A percentile compares a stretch with the other conserved stretches of the same genome.
Conservation (phyloP, 1,284 basidiomycete species). For the Irpex sp. region DNA sequence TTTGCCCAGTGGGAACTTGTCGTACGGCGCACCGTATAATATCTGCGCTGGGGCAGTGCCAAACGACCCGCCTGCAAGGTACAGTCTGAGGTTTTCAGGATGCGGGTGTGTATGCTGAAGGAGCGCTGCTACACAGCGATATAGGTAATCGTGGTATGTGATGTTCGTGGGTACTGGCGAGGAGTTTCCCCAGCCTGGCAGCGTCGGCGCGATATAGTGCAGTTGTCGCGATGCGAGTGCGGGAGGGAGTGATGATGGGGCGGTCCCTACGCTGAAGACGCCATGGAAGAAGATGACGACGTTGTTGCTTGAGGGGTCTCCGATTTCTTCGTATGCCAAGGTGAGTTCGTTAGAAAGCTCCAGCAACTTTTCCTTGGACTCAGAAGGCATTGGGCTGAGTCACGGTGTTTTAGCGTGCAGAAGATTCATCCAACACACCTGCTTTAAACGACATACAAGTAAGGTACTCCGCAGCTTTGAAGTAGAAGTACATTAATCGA, state of each 20-base stretch:
- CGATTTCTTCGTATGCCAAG: conserved; percentile 47
- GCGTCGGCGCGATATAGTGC: conserved; percentile 46
- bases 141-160: conserved; percentile 41
- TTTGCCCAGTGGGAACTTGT: conserved; percentile 45
- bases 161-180: conserved; percentile 34
- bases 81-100: conserved; percentile 38
- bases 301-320: conserved; percentile 42
- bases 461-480: no score
- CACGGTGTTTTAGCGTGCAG: neutral
- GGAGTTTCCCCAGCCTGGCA: conserved; percentile 54
- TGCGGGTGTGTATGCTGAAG: conserved; percentile 48
- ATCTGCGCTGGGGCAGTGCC: conserved; percentile 56
- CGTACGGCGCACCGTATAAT: conserved; percentile 47
- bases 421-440: neutral
- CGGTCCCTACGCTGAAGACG: conserved; percentile 43
- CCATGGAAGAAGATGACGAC: conserved; percentile 53
- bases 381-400: neutral
- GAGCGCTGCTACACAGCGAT: conserved; percentile 42
- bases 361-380: conserved; percentile 34
- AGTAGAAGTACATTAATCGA: neutral
- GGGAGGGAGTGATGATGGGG: conserved; percentile 23
- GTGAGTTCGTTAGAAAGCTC: conserved; percentile 40
- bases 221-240: conserved; percentile 36
- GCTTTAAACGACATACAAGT: no score
- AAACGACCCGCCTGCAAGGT: conserved; percentile 48